phyloP scores from a whole-genome alignment of 148 eudicot genomes.

The Vaccinium myrtillus region DNA sequence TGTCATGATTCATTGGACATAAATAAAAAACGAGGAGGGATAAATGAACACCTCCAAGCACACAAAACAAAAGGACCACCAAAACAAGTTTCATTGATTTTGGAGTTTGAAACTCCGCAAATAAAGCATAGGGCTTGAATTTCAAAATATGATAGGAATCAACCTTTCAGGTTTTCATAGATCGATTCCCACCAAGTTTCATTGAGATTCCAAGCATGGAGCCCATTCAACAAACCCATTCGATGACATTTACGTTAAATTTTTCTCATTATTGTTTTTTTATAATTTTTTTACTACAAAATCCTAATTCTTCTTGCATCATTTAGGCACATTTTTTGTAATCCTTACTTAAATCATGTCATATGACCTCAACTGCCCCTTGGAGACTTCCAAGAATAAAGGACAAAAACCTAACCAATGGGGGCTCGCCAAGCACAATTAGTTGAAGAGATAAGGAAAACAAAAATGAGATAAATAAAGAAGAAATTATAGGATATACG shows the following conservation, averaged over 20 bases:
- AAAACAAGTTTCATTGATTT: not conserved
- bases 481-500: not conserved
- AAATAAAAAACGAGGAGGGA: not conserved
- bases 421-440: not conserved
- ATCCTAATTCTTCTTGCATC: not conserved
- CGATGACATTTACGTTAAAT: not conserved
- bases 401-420: not conserved
- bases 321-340: not conserved
- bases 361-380: no score
- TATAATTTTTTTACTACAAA: no score
- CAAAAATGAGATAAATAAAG: not conserved
- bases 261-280: no score
- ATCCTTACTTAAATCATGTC: no score
- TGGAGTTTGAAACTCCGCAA: not conserved
- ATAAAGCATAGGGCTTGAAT: not conserved
- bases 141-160: not conserved
- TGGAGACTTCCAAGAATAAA: not conserved
- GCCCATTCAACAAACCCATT: not conserved
- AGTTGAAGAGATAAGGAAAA: not conserved
- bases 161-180: not conserved
- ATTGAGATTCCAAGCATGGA: not conserved
- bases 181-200: not conserved
- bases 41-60: not conserved
- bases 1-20: not conserved
- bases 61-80: not conserved